Evolutionary conservation across 495 filamentous ascomycete genomes (phyloP), one percentile per base, ranked within the genome.

Genomic region (Parathielavia hyrcaniae): DNA sequence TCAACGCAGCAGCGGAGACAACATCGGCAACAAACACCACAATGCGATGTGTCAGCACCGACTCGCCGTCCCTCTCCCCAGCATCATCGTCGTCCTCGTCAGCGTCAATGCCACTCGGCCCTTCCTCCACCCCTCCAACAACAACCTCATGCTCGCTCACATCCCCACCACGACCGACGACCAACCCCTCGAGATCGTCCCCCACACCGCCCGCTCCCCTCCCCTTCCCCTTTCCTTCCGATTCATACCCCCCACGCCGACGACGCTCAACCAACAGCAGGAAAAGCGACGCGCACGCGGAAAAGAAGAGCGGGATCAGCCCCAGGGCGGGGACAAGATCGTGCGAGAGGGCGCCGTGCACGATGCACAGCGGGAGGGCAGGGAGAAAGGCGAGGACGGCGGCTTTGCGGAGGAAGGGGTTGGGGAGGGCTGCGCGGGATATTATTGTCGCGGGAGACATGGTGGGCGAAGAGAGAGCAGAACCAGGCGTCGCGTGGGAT

Each of bases 371-470:
- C 5, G 76, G 74, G 56, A 83, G 81, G 49, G 79, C 79, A 44
- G 79, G 79, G 12, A 82, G 62, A 64, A 83, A 79, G 55, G 77
- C 70, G 50, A 75, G 66, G 50, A 69, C 67, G 36, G 75, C 71
- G 43, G 75, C 70, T 17, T 70, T 64, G 56, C 73, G 73, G 47
- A 77, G 67, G n/a, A 50, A 16, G 7, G 45, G 54, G 40, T 23
- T 57, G 10, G 58, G 52, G 45, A 51, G 50, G 46, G 56, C 19
- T 30, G 26, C 26, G 26, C 26, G 26, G 26, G 26, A 30, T 30
- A 30, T 30, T 30, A 30, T 30, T 30, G 26, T 30, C 6, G 26
- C 26, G n/a, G n/a, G 26, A 30, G 26, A 6, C 26, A 30, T 30
- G 2, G 26, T 30, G 26, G 26, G 26, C 26, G 26, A n/a, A n/a